These are phyloP conservation scores for Lentinula detonsa DNA, from an alignment of 768 basidiomycete species.

Conservation along the genomic window DNA sequence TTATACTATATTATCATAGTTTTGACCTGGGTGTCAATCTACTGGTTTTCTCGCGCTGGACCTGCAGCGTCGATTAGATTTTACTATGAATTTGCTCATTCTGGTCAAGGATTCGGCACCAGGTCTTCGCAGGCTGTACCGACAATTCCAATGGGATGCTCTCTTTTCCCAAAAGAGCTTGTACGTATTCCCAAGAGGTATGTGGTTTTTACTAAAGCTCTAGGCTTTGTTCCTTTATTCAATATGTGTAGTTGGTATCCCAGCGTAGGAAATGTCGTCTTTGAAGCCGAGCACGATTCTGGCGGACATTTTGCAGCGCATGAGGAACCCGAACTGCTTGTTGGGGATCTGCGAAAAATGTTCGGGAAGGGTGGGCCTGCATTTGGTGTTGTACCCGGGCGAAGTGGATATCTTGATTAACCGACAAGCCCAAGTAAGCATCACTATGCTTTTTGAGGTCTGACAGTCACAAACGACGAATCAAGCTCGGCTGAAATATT, in stretches of 20 bases:
- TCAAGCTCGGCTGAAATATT: no score
- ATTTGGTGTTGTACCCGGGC: conserved; percentile 23
- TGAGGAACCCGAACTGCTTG: conserved; percentile 15
- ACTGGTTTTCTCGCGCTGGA: conserved; percentile 23
- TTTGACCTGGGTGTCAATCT: conserved; percentile 22
- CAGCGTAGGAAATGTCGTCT: not conserved
- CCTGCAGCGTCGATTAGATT: conserved; percentile 16
- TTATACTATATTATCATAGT: conserved; percentile 6
- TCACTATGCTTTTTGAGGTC: not conserved
- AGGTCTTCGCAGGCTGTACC: not conserved
- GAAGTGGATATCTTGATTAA: conserved; percentile 16
- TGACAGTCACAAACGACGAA: not conserved
- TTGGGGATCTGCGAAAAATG: conserved; percentile 28
- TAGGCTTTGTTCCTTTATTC: not conserved
- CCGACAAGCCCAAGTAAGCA: not conserved
- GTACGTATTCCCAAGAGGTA: not conserved
- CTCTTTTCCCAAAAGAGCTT: conserved; percentile 1
- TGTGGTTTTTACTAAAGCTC: not conserved
- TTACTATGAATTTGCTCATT: conserved; percentile 12
- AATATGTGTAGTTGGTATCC: not conserved
- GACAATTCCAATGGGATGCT: not conserved
- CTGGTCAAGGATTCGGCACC: not conserved
- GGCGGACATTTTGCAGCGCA: conserved; percentile 9
- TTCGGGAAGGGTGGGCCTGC: conserved; percentile 29
- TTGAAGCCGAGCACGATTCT: not conserved